phyloP scores from a whole-genome alignment of 805 yeast genomes.

The Priceomyces haplophilus region DNA sequence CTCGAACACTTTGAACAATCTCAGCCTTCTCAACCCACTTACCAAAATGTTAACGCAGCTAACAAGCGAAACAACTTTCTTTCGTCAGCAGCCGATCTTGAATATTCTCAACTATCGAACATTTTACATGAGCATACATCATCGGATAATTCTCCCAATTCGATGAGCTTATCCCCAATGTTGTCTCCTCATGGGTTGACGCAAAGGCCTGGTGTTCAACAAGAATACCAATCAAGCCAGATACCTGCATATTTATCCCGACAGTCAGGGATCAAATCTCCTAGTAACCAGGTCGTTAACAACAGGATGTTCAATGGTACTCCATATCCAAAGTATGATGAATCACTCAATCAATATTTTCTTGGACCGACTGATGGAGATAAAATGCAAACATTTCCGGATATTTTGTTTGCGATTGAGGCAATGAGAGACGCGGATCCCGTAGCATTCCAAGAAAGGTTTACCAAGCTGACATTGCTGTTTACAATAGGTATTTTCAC shows the following conservation, averaged over 20 bases:
- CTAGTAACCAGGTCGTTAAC: not conserved
- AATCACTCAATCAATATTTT: conserved; percentile 63
- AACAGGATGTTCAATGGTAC: conserved; percentile 16
- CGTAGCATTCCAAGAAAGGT: conserved; percentile 32
- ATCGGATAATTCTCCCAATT: conserved; percentile 39
- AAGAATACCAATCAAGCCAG: conserved; percentile 4
- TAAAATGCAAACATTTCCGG: conserved; percentile 52
- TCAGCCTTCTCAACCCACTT: not conserved
- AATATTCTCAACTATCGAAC: conserved; percentile 64
- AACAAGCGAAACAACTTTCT: conserved; percentile 46
- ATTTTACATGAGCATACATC: conserved; percentile 42
- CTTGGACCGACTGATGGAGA: conserved; percentile 51
- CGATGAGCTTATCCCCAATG: conserved; percentile 33
- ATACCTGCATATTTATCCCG: not conserved
- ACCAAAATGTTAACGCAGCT: not conserved
- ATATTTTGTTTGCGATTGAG: conserved; percentile 48
- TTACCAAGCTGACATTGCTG: conserved; percentile 42
- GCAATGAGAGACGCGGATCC: conserved; percentile 40
- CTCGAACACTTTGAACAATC: conserved; percentile 3
- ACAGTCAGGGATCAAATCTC: not conserved
- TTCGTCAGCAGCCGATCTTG: conserved; percentile 71
- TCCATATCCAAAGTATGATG: conserved; percentile 48
- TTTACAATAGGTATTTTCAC: conserved; percentile 47
- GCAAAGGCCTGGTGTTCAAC: not conserved
- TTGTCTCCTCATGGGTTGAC: conserved; percentile 30